Percentiles rank a stretch among this genome's conserved stretches.
Evolutionary conservation across 2,329 filamentous ascomycete genomes (phyloP).

Genomic region (Fusarium praegraminearum): DNA sequence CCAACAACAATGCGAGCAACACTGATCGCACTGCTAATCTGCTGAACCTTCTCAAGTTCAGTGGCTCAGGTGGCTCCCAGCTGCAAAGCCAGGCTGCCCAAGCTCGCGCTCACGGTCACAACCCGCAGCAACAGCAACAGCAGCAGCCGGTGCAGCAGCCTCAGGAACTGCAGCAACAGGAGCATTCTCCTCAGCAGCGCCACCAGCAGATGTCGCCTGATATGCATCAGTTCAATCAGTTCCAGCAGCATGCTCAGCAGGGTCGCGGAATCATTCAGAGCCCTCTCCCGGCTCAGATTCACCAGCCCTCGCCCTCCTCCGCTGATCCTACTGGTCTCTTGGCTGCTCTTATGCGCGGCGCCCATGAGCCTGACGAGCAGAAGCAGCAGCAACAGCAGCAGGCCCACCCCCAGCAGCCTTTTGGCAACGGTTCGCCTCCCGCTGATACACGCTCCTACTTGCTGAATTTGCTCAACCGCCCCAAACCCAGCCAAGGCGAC

Average conservation of each 20-base stretch:
- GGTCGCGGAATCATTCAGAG: slow-evolving; percentile 39
- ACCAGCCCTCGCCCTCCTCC: slow-evolving; percentile 67
- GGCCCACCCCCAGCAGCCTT: slow-evolving; percentile 50
- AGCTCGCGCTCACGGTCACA: slow-evolving; percentile 31
- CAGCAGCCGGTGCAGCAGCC: slow-evolving; percentile 40
- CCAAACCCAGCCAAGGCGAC: slow-evolving; percentile 74
- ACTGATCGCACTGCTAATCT: slow-evolving; percentile 66
- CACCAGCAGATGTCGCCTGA: slow-evolving; percentile 44
- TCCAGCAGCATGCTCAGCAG: slow-evolving; percentile 47
- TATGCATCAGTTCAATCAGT: slow-evolving; percentile 46
- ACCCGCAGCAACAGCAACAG: slow-evolving; percentile 13
- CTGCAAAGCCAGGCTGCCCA: slow-evolving; percentile 51
- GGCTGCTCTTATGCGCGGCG: slow-evolving; percentile 71
- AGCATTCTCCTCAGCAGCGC: slow-evolving; percentile 38
- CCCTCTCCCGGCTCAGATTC: slow-evolving; percentile 58
- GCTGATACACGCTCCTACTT: slow-evolving; percentile 86
- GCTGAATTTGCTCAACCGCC: slow-evolving; percentile 84
- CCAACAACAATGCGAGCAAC: slow-evolving; percentile 55
- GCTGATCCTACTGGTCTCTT: slow-evolving; percentile 69
- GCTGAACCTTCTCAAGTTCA: slow-evolving; percentile 73
- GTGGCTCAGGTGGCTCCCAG: slow-evolving; percentile 53
- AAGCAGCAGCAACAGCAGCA: slow-evolving; percentile 47
- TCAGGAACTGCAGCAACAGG: slow-evolving; percentile 30
- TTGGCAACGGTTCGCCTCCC: slow-evolving; percentile 64
- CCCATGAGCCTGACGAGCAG: slow-evolving; percentile 61